phyloP scores from a whole-genome alignment of 176 grass and related monocot genomes.

The Thinopyrum elongatum region DNA sequence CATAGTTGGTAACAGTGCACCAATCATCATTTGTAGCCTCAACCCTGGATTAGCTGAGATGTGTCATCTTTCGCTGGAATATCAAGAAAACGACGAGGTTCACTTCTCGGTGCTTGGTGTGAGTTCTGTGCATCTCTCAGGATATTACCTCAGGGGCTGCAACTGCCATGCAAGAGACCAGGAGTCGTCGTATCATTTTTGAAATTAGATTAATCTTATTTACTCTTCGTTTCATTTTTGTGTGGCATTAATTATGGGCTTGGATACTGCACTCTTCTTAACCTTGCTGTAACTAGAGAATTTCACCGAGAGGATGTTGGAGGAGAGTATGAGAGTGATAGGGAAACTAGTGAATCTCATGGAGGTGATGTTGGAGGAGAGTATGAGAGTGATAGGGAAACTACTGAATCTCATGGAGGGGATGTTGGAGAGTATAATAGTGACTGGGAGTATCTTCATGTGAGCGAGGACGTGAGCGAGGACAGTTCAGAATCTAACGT shows the following conservation, averaged over 20 bases:
- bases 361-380: constrained; percentile 67
- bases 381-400: neutral
- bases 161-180: neutral
- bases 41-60: constrained; percentile 50
- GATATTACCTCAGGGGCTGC: constrained; percentile 43
- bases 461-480: constrained; percentile 3
- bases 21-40: constrained; percentile 65
- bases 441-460: too few relatives aligned
- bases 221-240: neutral
- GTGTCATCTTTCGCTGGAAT: constrained; percentile 65
- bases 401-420: too few relatives aligned
- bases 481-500: constrained; percentile 87
- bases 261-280: constrained; percentile 7
- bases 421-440: too few relatives aligned
- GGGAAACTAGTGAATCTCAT: constrained; percentile 13
- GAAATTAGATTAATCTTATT: neutral
- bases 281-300: constrained; percentile 48
- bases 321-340: constrained; percentile 31
- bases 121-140: constrained; percentile 61
- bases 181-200: constrained; percentile 64
- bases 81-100: constrained; percentile 72
- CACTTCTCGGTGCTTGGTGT: constrained; percentile 69
- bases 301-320: constrained; percentile 68
- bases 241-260: neutral
- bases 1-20: constrained; percentile 57